Evolutionary conservation across 768 basidiomycete genomes (phyloP).

Genomic region (Trametes coccinea): DNA sequence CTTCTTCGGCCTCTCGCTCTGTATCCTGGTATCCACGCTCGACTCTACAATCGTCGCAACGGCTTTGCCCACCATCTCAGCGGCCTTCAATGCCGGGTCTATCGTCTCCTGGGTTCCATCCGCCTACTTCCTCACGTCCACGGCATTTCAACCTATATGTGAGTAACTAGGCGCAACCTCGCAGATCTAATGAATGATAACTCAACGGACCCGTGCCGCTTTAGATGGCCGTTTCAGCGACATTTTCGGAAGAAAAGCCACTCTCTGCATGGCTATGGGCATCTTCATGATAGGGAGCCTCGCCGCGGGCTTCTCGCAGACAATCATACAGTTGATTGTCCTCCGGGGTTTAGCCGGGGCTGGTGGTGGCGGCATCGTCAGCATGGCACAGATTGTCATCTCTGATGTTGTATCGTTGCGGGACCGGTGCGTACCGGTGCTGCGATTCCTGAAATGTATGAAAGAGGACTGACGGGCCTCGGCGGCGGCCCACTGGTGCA

Average conservation of each 20-base stretch:
- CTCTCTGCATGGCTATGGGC: conserved; percentile 56
- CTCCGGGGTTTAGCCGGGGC: conserved; percentile 68
- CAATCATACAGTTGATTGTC: conserved; percentile 66
- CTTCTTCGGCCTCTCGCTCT: conserved; percentile 60
- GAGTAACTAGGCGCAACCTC: conserved; percentile 21
- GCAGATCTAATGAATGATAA: conserved; percentile 28
- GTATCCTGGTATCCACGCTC: conserved; percentile 59
- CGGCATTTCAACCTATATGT: conserved; percentile 56
- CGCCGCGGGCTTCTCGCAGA: conserved; percentile 64
- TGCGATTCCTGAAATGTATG: neutral
- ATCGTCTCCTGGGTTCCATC: conserved; percentile 74
- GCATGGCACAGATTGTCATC: conserved; percentile 69
- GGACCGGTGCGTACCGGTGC: conserved; percentile 46
- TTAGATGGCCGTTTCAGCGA: conserved; percentile 60
- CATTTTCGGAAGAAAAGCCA: conserved; percentile 66
- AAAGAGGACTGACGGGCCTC: neutral
- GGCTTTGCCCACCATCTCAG: conserved; percentile 69
- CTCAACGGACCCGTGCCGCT: conserved; percentile 35
- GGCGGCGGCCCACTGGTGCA: conserved; percentile 21
- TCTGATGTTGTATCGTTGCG: conserved; percentile 73
- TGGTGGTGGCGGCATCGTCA: conserved; percentile 71
- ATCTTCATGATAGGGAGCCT: conserved; percentile 68
- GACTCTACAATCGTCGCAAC: conserved; percentile 78
- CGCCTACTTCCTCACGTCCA: conserved; percentile 67
- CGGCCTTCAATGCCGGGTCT: conserved; percentile 63